Conservation (phyloP, 768 basidiomycete species). For the Podaxis mareebaensis region DNA sequence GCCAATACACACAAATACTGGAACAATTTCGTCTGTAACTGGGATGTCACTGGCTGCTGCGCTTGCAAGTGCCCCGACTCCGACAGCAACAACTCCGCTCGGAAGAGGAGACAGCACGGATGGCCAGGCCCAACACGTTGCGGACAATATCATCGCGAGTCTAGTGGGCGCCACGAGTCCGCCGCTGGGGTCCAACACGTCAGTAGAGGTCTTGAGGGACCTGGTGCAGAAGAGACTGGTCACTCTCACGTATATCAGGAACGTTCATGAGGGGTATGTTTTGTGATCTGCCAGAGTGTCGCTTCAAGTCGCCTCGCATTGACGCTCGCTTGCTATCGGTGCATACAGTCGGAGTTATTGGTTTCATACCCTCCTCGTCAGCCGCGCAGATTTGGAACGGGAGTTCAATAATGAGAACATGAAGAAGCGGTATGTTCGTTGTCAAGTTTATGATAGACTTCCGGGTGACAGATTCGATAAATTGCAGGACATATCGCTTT, state of each 20-base stretch:
- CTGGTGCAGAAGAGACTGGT: conserved; percentile 82
- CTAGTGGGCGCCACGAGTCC: conserved; percentile 42
- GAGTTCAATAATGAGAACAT: conserved; percentile 74
- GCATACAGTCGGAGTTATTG: conserved; percentile 70
- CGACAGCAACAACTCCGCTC: conserved; percentile 40
- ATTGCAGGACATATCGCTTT: conserved; percentile 72
- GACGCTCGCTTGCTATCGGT: conserved; percentile 7
- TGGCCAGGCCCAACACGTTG: conserved; percentile 50
- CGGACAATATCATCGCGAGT: conserved; percentile 37
- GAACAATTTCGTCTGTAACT: conserved; percentile 26
- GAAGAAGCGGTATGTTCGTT: conserved; percentile 64
- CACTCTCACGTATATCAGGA: conserved; percentile 82
- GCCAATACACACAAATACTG: conserved; percentile 31
- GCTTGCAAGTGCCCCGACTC: conserved; percentile 37
- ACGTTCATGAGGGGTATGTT: conserved; percentile 83
- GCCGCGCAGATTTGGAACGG: conserved; percentile 69
- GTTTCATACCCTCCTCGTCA: conserved; percentile 87
- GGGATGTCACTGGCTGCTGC: conserved; percentile 36
- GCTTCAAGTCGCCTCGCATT: conserved; percentile 6
- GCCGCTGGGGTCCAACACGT: conserved; percentile 61
- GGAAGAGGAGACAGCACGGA: conserved; percentile 65
- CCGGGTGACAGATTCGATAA: not conserved
- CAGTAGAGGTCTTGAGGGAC: conserved; percentile 77
- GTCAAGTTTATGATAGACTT: conserved; percentile 3
- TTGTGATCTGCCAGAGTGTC: conserved; percentile 2